Conservation (phyloP, 805 yeast genomes). For the Candida maesae region DNA sequence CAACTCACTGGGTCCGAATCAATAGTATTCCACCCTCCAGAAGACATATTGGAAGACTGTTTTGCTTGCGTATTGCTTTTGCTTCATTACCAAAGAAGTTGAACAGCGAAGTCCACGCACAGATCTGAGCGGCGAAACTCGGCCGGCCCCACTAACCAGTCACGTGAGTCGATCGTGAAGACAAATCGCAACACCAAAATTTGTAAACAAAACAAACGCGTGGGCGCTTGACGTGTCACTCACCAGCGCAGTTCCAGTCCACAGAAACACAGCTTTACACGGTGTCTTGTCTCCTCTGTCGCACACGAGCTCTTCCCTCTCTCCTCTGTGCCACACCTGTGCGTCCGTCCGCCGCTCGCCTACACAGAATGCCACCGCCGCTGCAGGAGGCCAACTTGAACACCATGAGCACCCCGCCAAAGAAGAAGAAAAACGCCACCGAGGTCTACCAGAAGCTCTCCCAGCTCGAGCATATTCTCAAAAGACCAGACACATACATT, state of each 20-base stretch:
- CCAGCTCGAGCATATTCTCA: slow-evolving; percentile 92
- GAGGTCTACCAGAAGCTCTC: slow-evolving; percentile 90
- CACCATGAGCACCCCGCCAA: slow-evolving; percentile 16
- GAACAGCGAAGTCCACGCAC: too few species aligned
- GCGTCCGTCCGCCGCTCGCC: background rate
- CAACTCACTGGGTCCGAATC: slow-evolving; percentile 53
- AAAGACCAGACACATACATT: slow-evolving; percentile 96
- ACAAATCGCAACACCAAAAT: background rate
- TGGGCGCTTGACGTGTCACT: slow-evolving; percentile 2
- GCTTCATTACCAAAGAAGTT: too few species aligned
- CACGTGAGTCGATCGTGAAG: background rate
- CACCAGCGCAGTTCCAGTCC: too few species aligned
- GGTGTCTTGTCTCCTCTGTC: too few species aligned
- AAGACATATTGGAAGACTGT: too few species aligned
- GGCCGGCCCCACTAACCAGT: too few species aligned
- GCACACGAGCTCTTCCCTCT: too few species aligned
- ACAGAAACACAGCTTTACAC: too few species aligned
- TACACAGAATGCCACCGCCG: slow-evolving; percentile 10
- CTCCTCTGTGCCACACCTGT: too few species aligned
- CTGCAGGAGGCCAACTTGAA: slow-evolving; percentile 13
- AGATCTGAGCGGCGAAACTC: too few species aligned
- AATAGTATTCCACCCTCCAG: slow-evolving; percentile 53
- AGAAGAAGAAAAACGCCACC: slow-evolving; percentile 45
- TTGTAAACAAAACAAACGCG: too few species aligned
- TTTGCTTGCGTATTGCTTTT: too few species aligned